Evolutionary conservation across 2,329 filamentous ascomycete genomes (phyloP).

Genomic region (Septoria petroselini): DNA sequence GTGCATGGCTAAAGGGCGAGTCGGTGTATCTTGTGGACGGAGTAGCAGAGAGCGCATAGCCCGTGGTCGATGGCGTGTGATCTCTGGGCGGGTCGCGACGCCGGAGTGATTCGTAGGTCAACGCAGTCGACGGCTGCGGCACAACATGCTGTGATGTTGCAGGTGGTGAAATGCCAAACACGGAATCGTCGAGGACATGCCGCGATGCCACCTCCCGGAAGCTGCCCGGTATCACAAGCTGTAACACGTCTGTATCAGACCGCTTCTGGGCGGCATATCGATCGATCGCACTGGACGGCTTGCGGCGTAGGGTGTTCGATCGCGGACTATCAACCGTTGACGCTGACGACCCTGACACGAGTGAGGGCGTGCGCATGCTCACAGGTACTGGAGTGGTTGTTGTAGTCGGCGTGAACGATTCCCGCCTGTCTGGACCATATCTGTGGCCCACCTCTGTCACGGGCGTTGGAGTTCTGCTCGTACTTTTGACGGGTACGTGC

Average conservation of each 20-base stretch:
- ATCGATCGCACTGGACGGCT: slow-evolving; percentile 44
- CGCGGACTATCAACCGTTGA: slow-evolving; percentile 48
- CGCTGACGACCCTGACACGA: slow-evolving; percentile 48
- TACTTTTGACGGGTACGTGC: slow-evolving; percentile 19
- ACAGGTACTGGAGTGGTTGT: slow-evolving; percentile 18
- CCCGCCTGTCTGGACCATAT: slow-evolving; percentile 10
- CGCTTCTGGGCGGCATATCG: slow-evolving; percentile 35
- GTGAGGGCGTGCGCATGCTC: slow-evolving; percentile 46
- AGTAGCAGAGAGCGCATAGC: slow-evolving; percentile 63
- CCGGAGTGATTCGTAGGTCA: slow-evolving; percentile 6
- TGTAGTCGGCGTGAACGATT: slow-evolving; percentile 14
- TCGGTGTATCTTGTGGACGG: slow-evolving; percentile 74
- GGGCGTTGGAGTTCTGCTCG: slow-evolving; percentile 20
- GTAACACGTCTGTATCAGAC: slow-evolving; percentile 19
- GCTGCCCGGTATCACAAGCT: slow-evolving; percentile 4
- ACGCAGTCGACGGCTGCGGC: neutral
- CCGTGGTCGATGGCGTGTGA: slow-evolving; percentile 24
- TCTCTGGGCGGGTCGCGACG: slow-evolving; percentile 20
- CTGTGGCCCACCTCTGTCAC: slow-evolving; percentile 15
- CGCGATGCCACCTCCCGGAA: neutral
- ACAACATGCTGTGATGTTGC: slow-evolving; percentile 5
- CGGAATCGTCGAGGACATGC: slow-evolving; percentile 27
- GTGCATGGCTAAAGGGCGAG: slow-evolving; percentile 73
- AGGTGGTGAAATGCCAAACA: slow-evolving; percentile 32
- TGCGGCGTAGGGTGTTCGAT: slow-evolving; percentile 45